Evolutionary conservation across 2,329 filamentous ascomycete species (phyloP).

Genomic region (Calonectria ilicicola): DNA sequence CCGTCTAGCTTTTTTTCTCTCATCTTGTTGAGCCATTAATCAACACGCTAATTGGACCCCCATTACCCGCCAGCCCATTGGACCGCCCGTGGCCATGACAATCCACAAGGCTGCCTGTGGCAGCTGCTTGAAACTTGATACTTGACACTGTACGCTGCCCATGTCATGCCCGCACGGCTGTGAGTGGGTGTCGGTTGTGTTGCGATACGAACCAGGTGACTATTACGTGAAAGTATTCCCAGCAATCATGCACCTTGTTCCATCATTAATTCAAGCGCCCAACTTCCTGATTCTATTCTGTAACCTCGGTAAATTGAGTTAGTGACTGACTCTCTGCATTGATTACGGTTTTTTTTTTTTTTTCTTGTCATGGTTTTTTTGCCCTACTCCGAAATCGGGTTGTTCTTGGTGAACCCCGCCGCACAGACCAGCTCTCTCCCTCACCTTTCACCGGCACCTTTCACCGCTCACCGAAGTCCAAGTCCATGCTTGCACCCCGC

Average conservation of each 20-base stretch:
- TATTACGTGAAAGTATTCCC: neutral
- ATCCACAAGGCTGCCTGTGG: neutral
- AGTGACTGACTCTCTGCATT: neutral
- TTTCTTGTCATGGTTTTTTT: neutral
- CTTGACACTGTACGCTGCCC: no score
- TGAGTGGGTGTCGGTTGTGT: neutral
- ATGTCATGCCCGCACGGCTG: neutral
- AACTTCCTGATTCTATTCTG: no score
- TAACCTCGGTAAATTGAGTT: neutral
- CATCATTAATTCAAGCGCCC: neutral
- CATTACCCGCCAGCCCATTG: no score
- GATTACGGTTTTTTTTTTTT: neutral
- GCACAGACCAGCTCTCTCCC: slow-evolving; percentile 36
- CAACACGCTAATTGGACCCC: no score
- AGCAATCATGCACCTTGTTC: neutral
- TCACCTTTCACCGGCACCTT: slow-evolving; percentile 25
- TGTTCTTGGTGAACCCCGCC: slow-evolving; percentile 39
- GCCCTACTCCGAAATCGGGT: neutral
- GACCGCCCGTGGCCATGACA: neutral
- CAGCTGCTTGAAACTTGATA: no score
- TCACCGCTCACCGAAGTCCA: neutral
- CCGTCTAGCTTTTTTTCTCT: no score
- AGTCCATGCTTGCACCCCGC: slow-evolving; percentile 31
- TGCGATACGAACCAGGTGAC: neutral
- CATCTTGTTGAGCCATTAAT: no score